phyloP scores from a whole-genome alignment of 345 rosid species.

The Abelmoschus esculentus region DNA sequence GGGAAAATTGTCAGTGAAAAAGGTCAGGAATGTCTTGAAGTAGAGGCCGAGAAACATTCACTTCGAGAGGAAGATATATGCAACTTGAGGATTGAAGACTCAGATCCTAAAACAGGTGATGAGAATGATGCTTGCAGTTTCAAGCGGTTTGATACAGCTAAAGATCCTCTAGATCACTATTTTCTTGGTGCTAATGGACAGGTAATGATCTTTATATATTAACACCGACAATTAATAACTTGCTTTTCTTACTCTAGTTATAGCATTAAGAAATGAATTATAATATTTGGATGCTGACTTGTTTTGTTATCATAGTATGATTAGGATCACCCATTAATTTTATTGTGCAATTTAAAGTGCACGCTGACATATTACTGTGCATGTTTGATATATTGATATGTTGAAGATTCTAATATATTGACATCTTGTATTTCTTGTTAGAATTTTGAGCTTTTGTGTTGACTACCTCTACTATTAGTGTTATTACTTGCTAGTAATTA shows the following conservation, averaged over 20 bases:
- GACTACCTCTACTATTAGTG: not conserved
- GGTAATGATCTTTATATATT: conserved; percentile 29
- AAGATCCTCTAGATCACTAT: conserved; percentile 72
- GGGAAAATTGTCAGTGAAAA: conserved; percentile 26
- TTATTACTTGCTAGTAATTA: not conserved
- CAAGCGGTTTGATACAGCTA: conserved; percentile 69
- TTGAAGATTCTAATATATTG: not conserved
- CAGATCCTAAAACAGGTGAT: conserved; percentile 23
- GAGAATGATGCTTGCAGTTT: conserved; percentile 36
- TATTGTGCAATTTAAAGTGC: not conserved
- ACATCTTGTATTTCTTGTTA: not conserved
- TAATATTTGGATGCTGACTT: not conserved
- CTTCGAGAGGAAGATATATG: conserved; percentile 26
- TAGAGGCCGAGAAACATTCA: conserved; percentile 24
- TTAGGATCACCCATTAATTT: not conserved
- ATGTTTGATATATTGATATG: not conserved
- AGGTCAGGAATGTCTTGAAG: conserved; percentile 23
- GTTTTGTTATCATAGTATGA: not conserved
- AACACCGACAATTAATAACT: too few species aligned
- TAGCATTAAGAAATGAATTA: not conserved
- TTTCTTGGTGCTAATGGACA: conserved; percentile 54
- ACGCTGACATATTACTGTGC: not conserved
- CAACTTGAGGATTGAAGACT: conserved; percentile 29
- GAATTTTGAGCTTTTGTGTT: not conserved
- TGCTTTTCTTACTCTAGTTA: too few species aligned